A percentile compares a stretch with the other conserved stretches of the same genome.
phyloP scores from a whole-genome alignment of 2,329 filamentous ascomycete species.

The Coniella vitis region DNA sequence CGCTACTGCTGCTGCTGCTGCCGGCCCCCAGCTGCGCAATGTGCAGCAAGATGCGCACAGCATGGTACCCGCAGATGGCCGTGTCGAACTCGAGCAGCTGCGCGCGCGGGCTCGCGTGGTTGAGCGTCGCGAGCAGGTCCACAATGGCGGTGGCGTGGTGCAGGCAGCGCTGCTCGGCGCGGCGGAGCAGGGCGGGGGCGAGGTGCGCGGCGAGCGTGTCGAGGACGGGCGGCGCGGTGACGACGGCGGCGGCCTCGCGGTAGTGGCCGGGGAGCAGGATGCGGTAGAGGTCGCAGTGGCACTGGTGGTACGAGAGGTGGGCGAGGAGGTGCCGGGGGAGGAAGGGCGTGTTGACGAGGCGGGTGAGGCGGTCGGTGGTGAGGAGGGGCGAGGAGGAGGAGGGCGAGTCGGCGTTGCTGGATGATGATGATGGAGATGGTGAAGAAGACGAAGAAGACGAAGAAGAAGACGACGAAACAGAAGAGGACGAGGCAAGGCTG shows the following conservation, averaged over 20 bases:
- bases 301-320: slow-evolving; percentile 33
- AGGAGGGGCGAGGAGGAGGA: not conserved
- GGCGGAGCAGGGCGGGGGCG: slow-evolving; percentile 22
- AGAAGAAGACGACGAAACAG: no score
- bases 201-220: slow-evolving; percentile 17
- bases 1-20: not conserved
- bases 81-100: slow-evolving; percentile 19
- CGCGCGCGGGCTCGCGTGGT: slow-evolving; percentile 16
- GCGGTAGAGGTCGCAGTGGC: slow-evolving; percentile 37
- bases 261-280: slow-evolving; percentile 32
- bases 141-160: slow-evolving; percentile 14
- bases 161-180: slow-evolving; percentile 20
- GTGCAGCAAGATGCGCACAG: slow-evolving; percentile 19
- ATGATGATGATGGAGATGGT: no score
- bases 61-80: slow-evolving; percentile 21
- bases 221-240: slow-evolving; percentile 17
- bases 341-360: slow-evolving; percentile 16
- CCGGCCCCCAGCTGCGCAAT: slow-evolving; percentile 21
- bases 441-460: no score
- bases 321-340: slow-evolving; percentile 24
- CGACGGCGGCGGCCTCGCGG: slow-evolving; percentile 30
- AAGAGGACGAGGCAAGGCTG: slow-evolving; percentile 4
- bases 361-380: slow-evolving; percentile 3
- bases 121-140: slow-evolving; percentile 17
- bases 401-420: no score